Evolutionary conservation across 768 basidiomycete species (phyloP).

Genomic region (Brasilioporus rufonigricans): DNA sequence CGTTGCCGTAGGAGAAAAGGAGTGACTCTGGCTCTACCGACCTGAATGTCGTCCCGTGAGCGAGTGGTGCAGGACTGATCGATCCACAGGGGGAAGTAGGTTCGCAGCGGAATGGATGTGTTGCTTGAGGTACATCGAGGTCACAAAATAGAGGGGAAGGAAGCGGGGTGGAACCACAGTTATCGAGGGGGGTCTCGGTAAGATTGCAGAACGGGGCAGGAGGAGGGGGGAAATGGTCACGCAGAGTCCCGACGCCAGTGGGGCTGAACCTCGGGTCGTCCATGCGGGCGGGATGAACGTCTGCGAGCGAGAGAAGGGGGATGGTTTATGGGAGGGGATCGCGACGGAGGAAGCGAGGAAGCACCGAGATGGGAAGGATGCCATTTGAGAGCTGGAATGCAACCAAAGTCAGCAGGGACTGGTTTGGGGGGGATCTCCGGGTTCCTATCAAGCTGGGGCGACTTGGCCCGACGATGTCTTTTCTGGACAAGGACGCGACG

Average conservation of each 20-base stretch:
- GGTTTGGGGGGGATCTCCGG: conserved; percentile 10
- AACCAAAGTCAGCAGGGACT: background rate
- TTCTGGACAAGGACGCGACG: conserved; percentile 17
- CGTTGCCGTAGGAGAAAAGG: conserved; percentile 20
- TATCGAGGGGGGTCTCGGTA: background rate
- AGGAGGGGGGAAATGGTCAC: background rate
- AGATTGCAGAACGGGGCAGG: background rate
- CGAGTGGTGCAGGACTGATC: background rate
- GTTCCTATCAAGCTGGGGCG: conserved; percentile 5
- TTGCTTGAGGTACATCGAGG: background rate
- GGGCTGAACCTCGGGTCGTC: background rate
- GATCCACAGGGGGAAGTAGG: background rate
- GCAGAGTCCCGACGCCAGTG: background rate
- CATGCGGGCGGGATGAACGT: background rate
- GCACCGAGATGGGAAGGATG: background rate
- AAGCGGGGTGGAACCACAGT: background rate
- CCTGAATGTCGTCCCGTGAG: background rate
- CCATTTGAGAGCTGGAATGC: conserved; percentile 24
- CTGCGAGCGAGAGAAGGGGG: background rate
- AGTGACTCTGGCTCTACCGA: conserved; percentile 17
- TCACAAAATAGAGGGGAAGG: background rate
- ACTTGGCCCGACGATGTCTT: conserved; percentile 21
- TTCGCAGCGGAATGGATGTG: background rate
- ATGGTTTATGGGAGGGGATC: background rate
- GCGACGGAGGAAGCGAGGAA: conserved; percentile 1